These are phyloP conservation scores for Helotiales sp. DNA, from an alignment of 2,329 filamentous ascomycete genomes.

Conservation along the genomic window DNA sequence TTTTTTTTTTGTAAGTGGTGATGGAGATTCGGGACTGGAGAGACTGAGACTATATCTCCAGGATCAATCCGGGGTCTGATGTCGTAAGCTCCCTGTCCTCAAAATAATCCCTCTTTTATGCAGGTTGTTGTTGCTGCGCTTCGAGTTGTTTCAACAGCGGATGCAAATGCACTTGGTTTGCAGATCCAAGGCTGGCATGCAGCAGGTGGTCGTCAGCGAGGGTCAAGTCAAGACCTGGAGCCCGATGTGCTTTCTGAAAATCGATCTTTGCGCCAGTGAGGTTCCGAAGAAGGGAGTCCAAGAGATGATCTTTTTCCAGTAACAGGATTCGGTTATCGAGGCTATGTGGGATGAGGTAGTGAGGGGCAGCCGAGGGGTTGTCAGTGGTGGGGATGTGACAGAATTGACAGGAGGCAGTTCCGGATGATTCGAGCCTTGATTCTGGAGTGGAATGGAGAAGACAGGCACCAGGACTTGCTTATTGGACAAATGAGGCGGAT, in stretches of 20 bases:
- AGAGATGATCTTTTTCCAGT: constrained; percentile 14
- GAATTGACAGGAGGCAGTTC: neutral
- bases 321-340: neutral
- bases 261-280: neutral
- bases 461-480: neutral
- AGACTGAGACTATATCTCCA: constrained; percentile 1
- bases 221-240: neutral
- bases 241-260: constrained; percentile 15
- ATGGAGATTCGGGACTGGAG: neutral
- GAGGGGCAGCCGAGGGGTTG: neutral
- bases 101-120: neutral
- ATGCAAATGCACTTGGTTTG: constrained; percentile 12
- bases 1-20: constrained; percentile 3
- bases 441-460: neutral
- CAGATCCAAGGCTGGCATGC: constrained; percentile 15
- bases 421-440: constrained; percentile 10
- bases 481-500: neutral
- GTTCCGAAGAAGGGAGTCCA: neutral
- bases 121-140: neutral
- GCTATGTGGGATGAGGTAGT: constrained; percentile 21
- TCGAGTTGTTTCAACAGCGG: neutral
- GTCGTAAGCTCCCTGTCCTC: constrained; percentile 1
- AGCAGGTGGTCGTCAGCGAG: neutral
- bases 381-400: constrained; percentile 2
- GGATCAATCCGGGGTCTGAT: neutral